A percentile compares a stretch with the other conserved stretches of the same genome.
Evolutionary conservation across 2,329 filamentous ascomycete species (phyloP).

Genomic region (Fusarium paranaense): DNA sequence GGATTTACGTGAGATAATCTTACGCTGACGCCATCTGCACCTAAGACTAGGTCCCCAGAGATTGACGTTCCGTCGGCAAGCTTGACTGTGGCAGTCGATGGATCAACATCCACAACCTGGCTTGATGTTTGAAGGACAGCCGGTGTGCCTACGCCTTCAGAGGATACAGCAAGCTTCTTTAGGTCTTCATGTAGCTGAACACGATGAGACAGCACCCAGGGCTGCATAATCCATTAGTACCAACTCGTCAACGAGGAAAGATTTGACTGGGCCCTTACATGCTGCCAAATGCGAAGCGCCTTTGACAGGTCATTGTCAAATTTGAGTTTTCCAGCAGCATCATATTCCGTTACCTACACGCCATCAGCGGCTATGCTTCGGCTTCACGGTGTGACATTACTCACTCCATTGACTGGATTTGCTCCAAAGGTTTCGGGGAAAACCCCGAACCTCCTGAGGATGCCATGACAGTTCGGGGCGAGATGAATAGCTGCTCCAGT

Average conservation of each 20-base stretch:
- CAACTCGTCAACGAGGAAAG: too few species aligned
- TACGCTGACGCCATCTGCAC: constrained; percentile 66
- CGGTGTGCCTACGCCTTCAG: constrained; percentile 50
- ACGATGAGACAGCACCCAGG: constrained; percentile 63
- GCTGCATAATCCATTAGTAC: constrained; percentile 15
- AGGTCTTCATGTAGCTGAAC: constrained; percentile 63
- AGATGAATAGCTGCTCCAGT: constrained; percentile 72
- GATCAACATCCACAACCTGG: constrained; percentile 57
- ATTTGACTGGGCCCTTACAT: constrained; percentile 37
- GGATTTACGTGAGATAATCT: constrained; percentile 2
- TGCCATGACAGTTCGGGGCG: constrained; percentile 69
- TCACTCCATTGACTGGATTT: constrained; percentile 48
- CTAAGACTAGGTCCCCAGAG: constrained; percentile 62
- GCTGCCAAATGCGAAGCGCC: constrained; percentile 57
- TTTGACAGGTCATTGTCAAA: constrained; percentile 50
- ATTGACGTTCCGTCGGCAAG: constrained; percentile 58
- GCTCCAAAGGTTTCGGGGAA: constrained; percentile 53
- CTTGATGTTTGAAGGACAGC: constrained; percentile 55
- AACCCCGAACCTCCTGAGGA: constrained; percentile 59
- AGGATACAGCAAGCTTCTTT: constrained; percentile 55
- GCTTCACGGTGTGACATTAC: background rate
- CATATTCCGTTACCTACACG: constrained; percentile 50
- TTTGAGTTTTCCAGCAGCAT: constrained; percentile 50
- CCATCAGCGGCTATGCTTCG: constrained; percentile 12
- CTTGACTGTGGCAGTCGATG: constrained; percentile 53